phyloP scores from a whole-genome alignment of 805 yeast genomes.

The Millerozyma acaciae region DNA sequence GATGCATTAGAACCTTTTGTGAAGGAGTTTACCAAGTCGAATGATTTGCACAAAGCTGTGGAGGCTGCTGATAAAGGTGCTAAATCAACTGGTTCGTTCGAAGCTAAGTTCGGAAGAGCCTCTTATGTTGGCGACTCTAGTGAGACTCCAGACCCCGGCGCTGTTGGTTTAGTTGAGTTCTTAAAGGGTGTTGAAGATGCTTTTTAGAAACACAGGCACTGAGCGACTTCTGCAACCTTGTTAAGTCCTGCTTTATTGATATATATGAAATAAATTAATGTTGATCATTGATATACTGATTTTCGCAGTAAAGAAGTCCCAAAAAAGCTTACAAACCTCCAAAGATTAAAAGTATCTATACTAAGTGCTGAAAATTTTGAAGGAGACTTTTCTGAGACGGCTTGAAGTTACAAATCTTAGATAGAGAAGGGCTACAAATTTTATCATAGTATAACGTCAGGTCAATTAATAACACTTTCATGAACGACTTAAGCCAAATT shows the following conservation, averaged over 20 bases:
- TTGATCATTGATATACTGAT: slow-evolving; percentile 1
- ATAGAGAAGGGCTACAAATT: slow-evolving; percentile 1
- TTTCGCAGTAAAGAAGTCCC: neutral
- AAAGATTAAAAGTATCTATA: too few relatives aligned
- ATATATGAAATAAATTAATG: slow-evolving; percentile 1
- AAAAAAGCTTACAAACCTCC: neutral
- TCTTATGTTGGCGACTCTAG: slow-evolving; percentile 77
- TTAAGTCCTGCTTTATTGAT: slow-evolving; percentile 1
- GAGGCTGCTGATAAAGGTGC: slow-evolving; percentile 68
- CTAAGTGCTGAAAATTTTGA: too few relatives aligned
- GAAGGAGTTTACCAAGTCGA: slow-evolving; percentile 45
- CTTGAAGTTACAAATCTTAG: neutral
- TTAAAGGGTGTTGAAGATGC: slow-evolving; percentile 1
- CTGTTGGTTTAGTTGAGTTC: slow-evolving; percentile 54
- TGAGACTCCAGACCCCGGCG: slow-evolving; percentile 81
- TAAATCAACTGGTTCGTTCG: slow-evolving; percentile 59
- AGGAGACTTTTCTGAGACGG: too few relatives aligned
- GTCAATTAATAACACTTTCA: slow-evolving; percentile 2
- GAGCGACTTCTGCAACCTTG: neutral
- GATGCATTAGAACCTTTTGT: slow-evolving; percentile 82
- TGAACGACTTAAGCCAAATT: neutral
- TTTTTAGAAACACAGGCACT: slow-evolving; percentile 1
- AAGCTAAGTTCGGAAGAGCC: slow-evolving; percentile 84
- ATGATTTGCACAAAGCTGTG: slow-evolving; percentile 54
- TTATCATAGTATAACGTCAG: slow-evolving; percentile 1